These are phyloP conservation scores for Carallia brachiata DNA, from an alignment of 345 rosid species.

Conservation along the genomic window DNA sequence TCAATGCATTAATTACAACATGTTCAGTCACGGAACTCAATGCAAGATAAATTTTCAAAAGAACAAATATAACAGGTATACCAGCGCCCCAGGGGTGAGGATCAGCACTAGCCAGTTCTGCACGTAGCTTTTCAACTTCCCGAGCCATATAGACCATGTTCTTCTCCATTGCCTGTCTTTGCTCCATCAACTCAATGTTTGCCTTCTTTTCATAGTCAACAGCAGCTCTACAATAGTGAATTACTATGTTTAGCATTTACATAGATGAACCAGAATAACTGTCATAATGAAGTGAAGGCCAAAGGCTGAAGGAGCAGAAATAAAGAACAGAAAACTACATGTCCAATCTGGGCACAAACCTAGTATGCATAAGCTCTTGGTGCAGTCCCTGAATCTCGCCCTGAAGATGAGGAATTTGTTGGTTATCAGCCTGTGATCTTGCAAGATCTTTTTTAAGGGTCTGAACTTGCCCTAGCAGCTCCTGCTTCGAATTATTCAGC, in stretches of 20 bases:
- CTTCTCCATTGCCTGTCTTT: slow-evolving; percentile 92
- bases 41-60: slow-evolving; percentile 4
- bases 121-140: slow-evolving; percentile 91
- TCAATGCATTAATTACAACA: slow-evolving; percentile 3
- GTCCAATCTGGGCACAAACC: slow-evolving; percentile 42
- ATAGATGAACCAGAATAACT: slow-evolving; percentile 1
- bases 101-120: slow-evolving; percentile 65
- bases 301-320: too few species aligned
- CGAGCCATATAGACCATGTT: slow-evolving; percentile 96
- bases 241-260: slow-evolving; percentile 7
- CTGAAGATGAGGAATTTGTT: slow-evolving; percentile 63
- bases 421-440: slow-evolving; percentile 67
- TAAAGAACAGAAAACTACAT: too few species aligned
- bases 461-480: slow-evolving; percentile 68
- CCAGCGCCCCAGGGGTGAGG: slow-evolving; percentile 72
- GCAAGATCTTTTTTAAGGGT: slow-evolving; percentile 59
- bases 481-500: slow-evolving; percentile 63
- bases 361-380: slow-evolving; percentile 87
- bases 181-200: slow-evolving; percentile 86
- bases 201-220: slow-evolving; percentile 93
- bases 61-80: slow-evolving; percentile 27
- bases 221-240: slow-evolving; percentile 50
- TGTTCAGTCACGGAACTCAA: slow-evolving; percentile 2
- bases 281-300: neutral
- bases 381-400: slow-evolving; percentile 68